These are phyloP conservation scores for Stemphylium beticola DNA, from an alignment of 2,329 filamentous ascomycete genomes.

Conservation along the genomic window DNA sequence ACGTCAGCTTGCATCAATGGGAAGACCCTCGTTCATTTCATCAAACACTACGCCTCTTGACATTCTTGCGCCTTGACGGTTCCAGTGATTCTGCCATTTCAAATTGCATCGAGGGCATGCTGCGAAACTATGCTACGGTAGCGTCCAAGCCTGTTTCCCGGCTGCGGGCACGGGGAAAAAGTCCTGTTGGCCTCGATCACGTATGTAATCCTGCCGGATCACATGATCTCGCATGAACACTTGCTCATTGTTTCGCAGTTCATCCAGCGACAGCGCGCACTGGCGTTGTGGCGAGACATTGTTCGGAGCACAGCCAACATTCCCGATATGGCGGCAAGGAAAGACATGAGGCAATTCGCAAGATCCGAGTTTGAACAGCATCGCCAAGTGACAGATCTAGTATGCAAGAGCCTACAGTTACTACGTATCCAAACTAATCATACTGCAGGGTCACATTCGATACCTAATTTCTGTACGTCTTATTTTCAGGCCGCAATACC, in stretches of 20 bases:
- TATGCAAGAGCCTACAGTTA: slow-evolving; percentile 28
- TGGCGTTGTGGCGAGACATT: slow-evolving; percentile 57
- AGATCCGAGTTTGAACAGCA: slow-evolving; percentile 58
- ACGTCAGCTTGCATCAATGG: slow-evolving; percentile 27
- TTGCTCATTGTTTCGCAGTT: slow-evolving; percentile 49
- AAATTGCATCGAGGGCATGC: slow-evolving; percentile 25
- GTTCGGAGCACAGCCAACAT: slow-evolving; percentile 50
- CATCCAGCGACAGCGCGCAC: slow-evolving; percentile 55
- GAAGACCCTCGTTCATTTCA: slow-evolving; percentile 14
- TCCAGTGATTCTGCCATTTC: neutral
- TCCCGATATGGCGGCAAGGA: slow-evolving; percentile 33
- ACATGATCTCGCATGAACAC: neutral
- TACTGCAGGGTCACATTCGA: slow-evolving; percentile 52
- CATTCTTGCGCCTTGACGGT: neutral
- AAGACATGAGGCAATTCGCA: slow-evolving; percentile 57
- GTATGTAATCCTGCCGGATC: slow-evolving; percentile 16
- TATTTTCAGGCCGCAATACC: neutral
- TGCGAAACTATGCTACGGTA: slow-evolving; percentile 44
- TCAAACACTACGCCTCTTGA: slow-evolving; percentile 2
- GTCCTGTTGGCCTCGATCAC: slow-evolving; percentile 42
- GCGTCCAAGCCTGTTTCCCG: slow-evolving; percentile 36
- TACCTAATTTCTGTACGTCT: slow-evolving; percentile 54
- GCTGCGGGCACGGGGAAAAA: slow-evolving; percentile 41
- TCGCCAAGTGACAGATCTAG: slow-evolving; percentile 54
- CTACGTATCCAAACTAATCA: slow-evolving; percentile 3